Percentiles rank a stretch among this genome's conserved stretches.
Evolutionary conservation across 192 early-diverging fungal genomes (phyloP).

Genomic region (Ambispora gerdemannii): DNA sequence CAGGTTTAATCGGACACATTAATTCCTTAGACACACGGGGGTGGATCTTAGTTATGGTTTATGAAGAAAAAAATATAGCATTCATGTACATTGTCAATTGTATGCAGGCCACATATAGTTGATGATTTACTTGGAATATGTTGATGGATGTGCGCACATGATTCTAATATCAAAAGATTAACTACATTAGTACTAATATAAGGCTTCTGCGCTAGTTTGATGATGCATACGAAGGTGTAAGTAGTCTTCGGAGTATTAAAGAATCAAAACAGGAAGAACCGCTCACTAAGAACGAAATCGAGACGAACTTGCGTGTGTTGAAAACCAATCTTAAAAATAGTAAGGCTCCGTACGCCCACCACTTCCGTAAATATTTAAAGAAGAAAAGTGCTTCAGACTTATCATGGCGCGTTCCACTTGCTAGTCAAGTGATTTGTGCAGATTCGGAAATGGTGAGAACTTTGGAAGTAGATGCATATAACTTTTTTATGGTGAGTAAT

Average conservation of each 20-base stretch:
- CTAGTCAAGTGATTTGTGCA: neutral
- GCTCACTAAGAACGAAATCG: neutral
- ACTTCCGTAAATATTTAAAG: slow-evolving; percentile 18
- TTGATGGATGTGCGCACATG: slow-evolving; percentile 12
- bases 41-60: slow-evolving; percentile 21
- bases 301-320: slow-evolving; percentile 17
- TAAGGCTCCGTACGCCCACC: slow-evolving; percentile 5
- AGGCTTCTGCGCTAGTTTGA: slow-evolving; percentile 28
- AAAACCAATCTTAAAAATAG: slow-evolving; percentile 24
- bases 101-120: slow-evolving; percentile 24
- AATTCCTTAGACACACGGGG: slow-evolving; percentile 22
- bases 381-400: slow-evolving; percentile 24
- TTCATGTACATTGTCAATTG: slow-evolving; percentile 19
- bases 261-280: slow-evolving; percentile 15
- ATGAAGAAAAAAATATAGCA: slow-evolving; percentile 4
- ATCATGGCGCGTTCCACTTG: neutral
- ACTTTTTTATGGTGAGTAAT: slow-evolving; percentile 3
- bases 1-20: slow-evolving; percentile 17
- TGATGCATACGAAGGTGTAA: slow-evolving; percentile 25
- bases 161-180: slow-evolving; percentile 15
- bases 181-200: slow-evolving; percentile 17
- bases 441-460: neutral
- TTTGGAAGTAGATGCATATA: neutral
- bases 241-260: slow-evolving; percentile 18
- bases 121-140: slow-evolving; percentile 20